phyloP scores from a whole-genome alignment of 2,329 filamentous ascomycete genomes.

The Dendrostoma leiphaemia region DNA sequence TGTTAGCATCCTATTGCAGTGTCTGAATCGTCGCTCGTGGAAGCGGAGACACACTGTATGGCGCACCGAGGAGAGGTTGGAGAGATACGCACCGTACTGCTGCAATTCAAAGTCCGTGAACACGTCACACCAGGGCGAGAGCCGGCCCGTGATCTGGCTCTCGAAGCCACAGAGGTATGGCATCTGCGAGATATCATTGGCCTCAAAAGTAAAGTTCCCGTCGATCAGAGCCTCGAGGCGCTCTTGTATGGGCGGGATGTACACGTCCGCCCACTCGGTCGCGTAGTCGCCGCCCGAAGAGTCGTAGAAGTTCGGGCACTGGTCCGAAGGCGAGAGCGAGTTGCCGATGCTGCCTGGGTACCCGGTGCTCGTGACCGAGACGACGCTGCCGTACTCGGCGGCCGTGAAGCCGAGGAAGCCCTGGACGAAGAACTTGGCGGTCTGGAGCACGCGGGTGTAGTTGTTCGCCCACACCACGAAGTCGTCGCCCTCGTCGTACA shows the following conservation, averaged over 20 bases:
- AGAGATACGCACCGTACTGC: no score
- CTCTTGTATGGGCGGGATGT: slow-evolving; percentile 50
- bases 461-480: slow-evolving; percentile 66
- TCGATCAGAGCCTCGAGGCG: slow-evolving; percentile 53
- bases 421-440: slow-evolving; percentile 58
- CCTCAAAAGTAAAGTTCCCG: slow-evolving; percentile 53
- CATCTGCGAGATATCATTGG: slow-evolving; percentile 54
- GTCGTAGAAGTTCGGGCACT: slow-evolving; percentile 59
- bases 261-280: slow-evolving; percentile 47
- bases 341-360: slow-evolving; percentile 54
- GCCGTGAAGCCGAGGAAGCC: slow-evolving; percentile 60
- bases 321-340: slow-evolving; percentile 60
- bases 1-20: no score
- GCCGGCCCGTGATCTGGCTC: slow-evolving; percentile 60
- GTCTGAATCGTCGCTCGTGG: no score
- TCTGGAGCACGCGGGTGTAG: slow-evolving; percentile 62
- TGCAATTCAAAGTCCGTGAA: slow-evolving; percentile 61
- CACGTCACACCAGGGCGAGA: slow-evolving; percentile 62
- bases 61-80: no score
- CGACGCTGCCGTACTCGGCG: slow-evolving; percentile 50
- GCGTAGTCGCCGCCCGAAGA: slow-evolving; percentile 46
- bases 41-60: no score
- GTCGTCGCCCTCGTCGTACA: slow-evolving; percentile 46
- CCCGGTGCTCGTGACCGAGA: slow-evolving; percentile 56
- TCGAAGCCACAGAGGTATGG: slow-evolving; percentile 71